Percentiles rank a stretch among this genome's conserved stretches.
Evolutionary conservation across 1,139 yeast species (phyloP).

Genomic region (Eremothecium cymbalariae): DNA sequence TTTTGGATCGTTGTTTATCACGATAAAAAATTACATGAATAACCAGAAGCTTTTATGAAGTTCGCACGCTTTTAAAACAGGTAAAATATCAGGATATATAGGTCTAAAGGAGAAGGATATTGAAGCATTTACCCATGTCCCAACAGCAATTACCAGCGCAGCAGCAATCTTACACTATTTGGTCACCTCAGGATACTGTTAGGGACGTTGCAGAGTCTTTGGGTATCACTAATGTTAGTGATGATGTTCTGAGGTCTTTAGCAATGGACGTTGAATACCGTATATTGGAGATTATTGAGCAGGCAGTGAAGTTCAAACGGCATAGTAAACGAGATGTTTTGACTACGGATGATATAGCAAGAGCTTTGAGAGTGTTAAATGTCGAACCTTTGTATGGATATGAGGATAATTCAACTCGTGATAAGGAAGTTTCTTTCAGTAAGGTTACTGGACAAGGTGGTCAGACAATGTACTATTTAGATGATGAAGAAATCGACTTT

Average conservation of each 20-base stretch:
- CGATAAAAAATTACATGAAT: too few species aligned
- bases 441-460: conserved; percentile 29
- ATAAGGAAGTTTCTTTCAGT: conserved; percentile 34
- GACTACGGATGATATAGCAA: conserved; percentile 72
- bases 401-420: conserved; percentile 31
- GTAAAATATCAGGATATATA: background rate
- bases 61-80: background rate
- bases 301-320: conserved; percentile 92
- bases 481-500: conserved; percentile 85
- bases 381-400: conserved; percentile 83
- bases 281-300: conserved; percentile 89
- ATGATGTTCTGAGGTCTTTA: conserved; percentile 85
- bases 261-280: conserved; percentile 99
- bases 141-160: conserved; percentile 18
- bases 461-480: conserved; percentile 85
- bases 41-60: background rate
- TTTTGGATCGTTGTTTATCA: too few species aligned
- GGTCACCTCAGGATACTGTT: conserved; percentile 98
- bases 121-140: conserved; percentile 6
- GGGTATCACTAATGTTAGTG: conserved; percentile 71
- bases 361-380: conserved; percentile 76
- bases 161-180: conserved; percentile 67
- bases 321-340: conserved; percentile 81
- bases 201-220: conserved; percentile 91
- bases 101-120: background rate